These are phyloP conservation scores for Clavispora vitiphila DNA, from an alignment of 805 yeast genomes.

Conservation along the genomic window DNA sequence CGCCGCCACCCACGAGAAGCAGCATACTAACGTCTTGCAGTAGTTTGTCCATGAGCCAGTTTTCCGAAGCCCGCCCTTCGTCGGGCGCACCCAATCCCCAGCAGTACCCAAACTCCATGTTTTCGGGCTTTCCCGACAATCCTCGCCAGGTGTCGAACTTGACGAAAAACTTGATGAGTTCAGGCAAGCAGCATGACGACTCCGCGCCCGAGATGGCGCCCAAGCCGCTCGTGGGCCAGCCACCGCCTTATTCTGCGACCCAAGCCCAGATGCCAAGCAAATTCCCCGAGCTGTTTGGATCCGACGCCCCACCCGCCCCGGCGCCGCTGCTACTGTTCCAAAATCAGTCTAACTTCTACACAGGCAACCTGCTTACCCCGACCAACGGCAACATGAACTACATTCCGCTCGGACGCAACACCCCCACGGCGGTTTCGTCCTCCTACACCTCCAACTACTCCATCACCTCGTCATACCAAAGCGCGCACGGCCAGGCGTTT, in stretches of 20 bases:
- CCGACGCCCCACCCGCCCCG: slow-evolving; percentile 4
- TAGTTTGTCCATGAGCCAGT: slow-evolving; percentile 7
- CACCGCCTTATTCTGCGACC: slow-evolving; percentile 17
- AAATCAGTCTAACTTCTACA: slow-evolving; percentile 6
- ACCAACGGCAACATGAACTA: slow-evolving; percentile 19
- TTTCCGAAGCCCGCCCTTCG: slow-evolving; percentile 6
- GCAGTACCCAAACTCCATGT: slow-evolving; percentile 2
- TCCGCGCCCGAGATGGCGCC: slow-evolving; percentile 1
- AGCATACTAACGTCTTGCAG: not conserved
- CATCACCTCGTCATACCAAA: slow-evolving; percentile 31
- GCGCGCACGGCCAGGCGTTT: slow-evolving; percentile 3
- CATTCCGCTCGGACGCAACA: slow-evolving; percentile 41
- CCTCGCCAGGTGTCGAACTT: slow-evolving; percentile 24
- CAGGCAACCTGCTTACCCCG: slow-evolving; percentile 9
- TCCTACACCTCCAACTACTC: slow-evolving; percentile 41
- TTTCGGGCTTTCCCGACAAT: slow-evolving; percentile 8
- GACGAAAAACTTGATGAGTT: slow-evolving; percentile 28
- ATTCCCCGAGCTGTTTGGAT: slow-evolving; percentile 5
- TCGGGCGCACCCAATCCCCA: slow-evolving; percentile 6
- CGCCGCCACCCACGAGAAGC: not conserved
- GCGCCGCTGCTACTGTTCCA: slow-evolving; percentile 3
- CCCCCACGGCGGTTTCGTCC: slow-evolving; percentile 39
- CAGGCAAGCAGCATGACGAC: slow-evolving; percentile 3
- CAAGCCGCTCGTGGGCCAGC: slow-evolving; percentile 10
- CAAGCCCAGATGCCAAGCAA: not conserved